These are phyloP conservation scores for Apophysomyces variabilis DNA, from an alignment of 371 early-diverging fungal genomes.

Conservation along the genomic window DNA sequence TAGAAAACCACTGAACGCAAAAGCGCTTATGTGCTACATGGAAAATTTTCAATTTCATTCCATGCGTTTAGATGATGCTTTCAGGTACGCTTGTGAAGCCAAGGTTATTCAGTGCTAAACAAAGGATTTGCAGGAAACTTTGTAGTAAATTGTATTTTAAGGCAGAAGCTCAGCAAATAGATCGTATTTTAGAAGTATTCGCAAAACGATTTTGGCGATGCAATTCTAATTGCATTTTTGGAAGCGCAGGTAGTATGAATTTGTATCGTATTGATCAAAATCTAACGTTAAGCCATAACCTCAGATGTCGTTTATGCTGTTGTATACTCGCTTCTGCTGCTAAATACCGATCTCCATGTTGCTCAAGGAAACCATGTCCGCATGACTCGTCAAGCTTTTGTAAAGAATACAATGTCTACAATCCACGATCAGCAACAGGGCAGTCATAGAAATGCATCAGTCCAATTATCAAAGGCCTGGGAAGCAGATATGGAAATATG, in stretches of 20 bases:
- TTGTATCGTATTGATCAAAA: neutral
- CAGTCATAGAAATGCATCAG: conserved; percentile 32
- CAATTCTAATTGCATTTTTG: conserved; percentile 67
- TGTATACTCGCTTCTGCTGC: conserved; percentile 81
- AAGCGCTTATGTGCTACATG: conserved; percentile 72
- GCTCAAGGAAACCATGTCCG: conserved; percentile 69
- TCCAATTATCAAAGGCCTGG: conserved; percentile 40
- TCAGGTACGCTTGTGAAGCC: conserved; percentile 53
- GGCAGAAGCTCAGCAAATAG: conserved; percentile 93
- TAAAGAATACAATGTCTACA: conserved; percentile 63
- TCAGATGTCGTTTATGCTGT: conserved; percentile 83
- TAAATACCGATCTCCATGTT: conserved; percentile 93
- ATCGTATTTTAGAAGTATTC: conserved; percentile 84
- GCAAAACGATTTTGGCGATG: conserved; percentile 82
- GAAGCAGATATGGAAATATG: conserved; percentile 47
- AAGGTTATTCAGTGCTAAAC: neutral
- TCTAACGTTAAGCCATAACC: neutral
- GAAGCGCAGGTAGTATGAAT: conserved; percentile 45
- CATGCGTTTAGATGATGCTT: conserved; percentile 77
- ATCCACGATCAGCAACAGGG: conserved; percentile 51
- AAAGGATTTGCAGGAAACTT: conserved; percentile 45
- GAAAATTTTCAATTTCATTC: conserved; percentile 73
- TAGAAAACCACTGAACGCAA: conserved; percentile 56
- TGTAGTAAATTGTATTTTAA: conserved; percentile 81
- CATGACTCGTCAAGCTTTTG: conserved; percentile 66